Conservation (phyloP, 345 rosid species). For the Salix viminalis region DNA sequence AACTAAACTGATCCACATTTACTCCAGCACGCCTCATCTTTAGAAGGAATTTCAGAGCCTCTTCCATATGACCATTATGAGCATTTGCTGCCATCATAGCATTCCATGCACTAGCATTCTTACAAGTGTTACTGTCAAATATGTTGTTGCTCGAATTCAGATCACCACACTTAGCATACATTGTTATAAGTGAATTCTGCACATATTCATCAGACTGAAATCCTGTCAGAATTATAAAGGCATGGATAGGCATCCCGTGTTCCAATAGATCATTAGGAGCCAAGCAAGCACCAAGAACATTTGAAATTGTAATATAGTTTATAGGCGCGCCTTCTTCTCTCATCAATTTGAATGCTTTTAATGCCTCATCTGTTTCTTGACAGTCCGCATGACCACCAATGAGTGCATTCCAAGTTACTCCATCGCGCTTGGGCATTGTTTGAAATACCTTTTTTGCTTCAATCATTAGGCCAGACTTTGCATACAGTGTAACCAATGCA, state of each 20-base stretch:
- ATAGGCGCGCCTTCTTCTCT: conserved; percentile 45
- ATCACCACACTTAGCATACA: conserved; percentile 84
- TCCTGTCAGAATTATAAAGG: conserved; percentile 48
- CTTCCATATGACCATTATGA: conserved; percentile 57
- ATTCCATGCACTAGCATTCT: conserved; percentile 67
- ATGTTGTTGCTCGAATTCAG: conserved; percentile 47
- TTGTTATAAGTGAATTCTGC: conserved; percentile 66
- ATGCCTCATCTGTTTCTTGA: conserved; percentile 42
- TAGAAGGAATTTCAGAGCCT: conserved; percentile 56
- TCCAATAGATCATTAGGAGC: conserved; percentile 40
- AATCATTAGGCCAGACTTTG: conserved; percentile 49
- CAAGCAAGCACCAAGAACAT: conserved; percentile 65
- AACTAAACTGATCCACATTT: conserved; percentile 65
- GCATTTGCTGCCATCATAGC: conserved; percentile 71
- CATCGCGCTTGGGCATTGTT: conserved; percentile 42
- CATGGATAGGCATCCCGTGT: conserved; percentile 61
- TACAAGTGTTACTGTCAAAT: conserved; percentile 40
- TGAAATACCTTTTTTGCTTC: conserved; percentile 52
- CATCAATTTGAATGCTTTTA: conserved; percentile 53
- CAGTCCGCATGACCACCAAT: conserved; percentile 70
- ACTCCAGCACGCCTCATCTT: conserved; percentile 50
- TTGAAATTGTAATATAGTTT: conserved; percentile 59
- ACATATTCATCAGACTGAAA: conserved; percentile 52
- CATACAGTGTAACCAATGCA: conserved; percentile 68
- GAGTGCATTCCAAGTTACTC: conserved; percentile 80